These are phyloP conservation scores for Kwoniella newhampshirensis DNA, from an alignment of 768 basidiomycete species.

Conservation along the genomic window DNA sequence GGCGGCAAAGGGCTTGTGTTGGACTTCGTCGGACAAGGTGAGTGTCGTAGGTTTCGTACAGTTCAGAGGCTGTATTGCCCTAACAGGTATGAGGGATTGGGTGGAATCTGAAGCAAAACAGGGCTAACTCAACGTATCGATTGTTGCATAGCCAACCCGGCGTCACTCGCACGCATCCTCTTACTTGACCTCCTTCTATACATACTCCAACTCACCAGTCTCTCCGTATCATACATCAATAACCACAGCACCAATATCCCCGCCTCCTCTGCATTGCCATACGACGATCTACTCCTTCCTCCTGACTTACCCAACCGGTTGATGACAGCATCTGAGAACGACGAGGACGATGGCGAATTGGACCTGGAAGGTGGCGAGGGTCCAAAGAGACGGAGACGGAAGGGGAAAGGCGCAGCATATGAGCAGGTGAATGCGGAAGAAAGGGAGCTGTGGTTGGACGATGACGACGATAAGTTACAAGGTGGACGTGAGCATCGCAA, in stretches of 20 bases:
- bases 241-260: constrained; percentile 22
- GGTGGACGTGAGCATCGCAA: not conserved
- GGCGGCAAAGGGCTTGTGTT: constrained; percentile 36
- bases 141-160: constrained; percentile 22
- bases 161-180: constrained; percentile 37
- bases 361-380: constrained; percentile 25
- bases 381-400: constrained; percentile 5
- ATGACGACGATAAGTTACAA: constrained; percentile 13
- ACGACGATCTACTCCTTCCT: constrained; percentile 40
- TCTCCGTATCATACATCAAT: constrained; percentile 38
- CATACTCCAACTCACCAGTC: constrained; percentile 28
- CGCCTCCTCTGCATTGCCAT: constrained; percentile 23
- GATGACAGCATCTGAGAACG: constrained; percentile 15
- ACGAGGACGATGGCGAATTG: constrained; percentile 18
- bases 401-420: constrained; percentile 11
- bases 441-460: constrained; percentile 35
- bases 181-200: constrained; percentile 36
- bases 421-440: constrained; percentile 21
- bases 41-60: constrained; percentile 4
- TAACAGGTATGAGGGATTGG: no score
- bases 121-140: no score
- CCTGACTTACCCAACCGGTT: constrained; percentile 2
- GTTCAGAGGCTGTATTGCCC: not conserved
- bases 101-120: no score
- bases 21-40: constrained; percentile 47